Base-by-base conservation (phyloP, 495 filamentous ascomycete species). In the Collariella sp. region DNA sequence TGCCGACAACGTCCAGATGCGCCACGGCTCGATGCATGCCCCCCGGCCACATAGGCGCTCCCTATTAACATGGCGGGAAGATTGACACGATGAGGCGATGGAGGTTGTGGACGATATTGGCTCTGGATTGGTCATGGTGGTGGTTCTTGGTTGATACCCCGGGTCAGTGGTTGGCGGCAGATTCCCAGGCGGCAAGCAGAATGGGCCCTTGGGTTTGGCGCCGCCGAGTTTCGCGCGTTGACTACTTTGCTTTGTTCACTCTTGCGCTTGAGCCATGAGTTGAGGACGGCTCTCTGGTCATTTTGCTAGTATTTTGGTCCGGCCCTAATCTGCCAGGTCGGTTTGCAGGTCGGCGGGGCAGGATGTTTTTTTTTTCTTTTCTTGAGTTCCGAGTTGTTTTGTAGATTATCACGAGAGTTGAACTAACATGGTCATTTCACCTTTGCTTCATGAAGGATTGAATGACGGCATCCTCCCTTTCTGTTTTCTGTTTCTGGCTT, bases 1-100 rank as follows among this genome's bases (percentile, higher is more conserved):
- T 35, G 56, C 54, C 22, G 62, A 67, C n/a, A 51, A 2, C 19
- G 55, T 54, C 18, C 46, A 55, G 41, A 19, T 50, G 41, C 47
- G 57, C 35, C 57, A 51, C 42, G 42, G 46, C n/a, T 10, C 48
- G 7, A 34, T 54, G 57, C 35, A 50, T 31, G 47, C 52, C 24
- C n/a, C 35, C 43, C 22, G 42, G 41, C 20, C 52, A 55, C 31
- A 41, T 52, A 24, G 53, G 53, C 26, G 46, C 52, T 29, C 33
- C 51, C 1, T 59, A 54, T 40, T 59, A 22, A 45, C 23, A 11
- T 2, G 26, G 13, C 15, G 15, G 4, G 1, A 1, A 26, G 15
- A 3, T 23, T 40, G 26, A n/a, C 22, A 19, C 9, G 15, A 44
- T 15, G 5, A 19, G 20, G 12, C 3, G 16, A 12, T 36, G 31